Evolutionary conservation across 2,329 filamentous ascomycete genomes (phyloP).

Genomic region (Fusarium denticulatum): DNA sequence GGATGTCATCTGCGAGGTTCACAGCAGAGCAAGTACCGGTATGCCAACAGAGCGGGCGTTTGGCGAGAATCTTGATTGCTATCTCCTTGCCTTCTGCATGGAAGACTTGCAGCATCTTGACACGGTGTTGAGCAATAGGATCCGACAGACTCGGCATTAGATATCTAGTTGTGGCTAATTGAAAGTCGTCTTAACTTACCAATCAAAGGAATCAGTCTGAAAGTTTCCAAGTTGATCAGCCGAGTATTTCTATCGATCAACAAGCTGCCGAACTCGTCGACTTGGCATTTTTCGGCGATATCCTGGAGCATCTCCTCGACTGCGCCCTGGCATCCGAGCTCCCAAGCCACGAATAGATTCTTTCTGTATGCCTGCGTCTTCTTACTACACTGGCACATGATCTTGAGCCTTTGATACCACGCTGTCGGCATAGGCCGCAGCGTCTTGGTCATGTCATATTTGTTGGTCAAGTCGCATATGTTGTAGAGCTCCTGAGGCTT

Average conservation of each 20-base stretch:
- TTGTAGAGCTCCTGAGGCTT: neutral
- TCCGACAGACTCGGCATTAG: neutral
- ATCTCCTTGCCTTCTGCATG: neutral
- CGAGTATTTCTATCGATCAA: neutral
- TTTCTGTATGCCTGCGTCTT: neutral
- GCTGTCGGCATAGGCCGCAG: neutral
- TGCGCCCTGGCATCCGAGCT: neutral
- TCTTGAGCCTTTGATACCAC: neutral
- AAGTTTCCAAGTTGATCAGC: neutral
- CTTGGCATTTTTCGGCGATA: neutral
- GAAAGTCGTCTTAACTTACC: neutral
- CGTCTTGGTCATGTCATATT: neutral
- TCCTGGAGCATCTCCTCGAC: neutral
- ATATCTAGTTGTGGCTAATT: no score
- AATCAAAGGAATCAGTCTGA: neutral
- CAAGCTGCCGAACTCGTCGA: neutral
- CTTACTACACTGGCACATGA: no score
- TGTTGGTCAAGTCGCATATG: neutral
- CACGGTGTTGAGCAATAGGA: neutral
- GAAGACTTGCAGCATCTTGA: neutral
- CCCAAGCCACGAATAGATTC: conserved; percentile 4
- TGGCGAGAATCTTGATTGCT: neutral
- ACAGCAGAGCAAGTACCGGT: neutral
- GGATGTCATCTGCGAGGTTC: neutral
- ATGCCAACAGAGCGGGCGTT: neutral